Base-by-base conservation (phyloP, 768 basidiomycete species). In the Mycena kentingensis region DNA sequence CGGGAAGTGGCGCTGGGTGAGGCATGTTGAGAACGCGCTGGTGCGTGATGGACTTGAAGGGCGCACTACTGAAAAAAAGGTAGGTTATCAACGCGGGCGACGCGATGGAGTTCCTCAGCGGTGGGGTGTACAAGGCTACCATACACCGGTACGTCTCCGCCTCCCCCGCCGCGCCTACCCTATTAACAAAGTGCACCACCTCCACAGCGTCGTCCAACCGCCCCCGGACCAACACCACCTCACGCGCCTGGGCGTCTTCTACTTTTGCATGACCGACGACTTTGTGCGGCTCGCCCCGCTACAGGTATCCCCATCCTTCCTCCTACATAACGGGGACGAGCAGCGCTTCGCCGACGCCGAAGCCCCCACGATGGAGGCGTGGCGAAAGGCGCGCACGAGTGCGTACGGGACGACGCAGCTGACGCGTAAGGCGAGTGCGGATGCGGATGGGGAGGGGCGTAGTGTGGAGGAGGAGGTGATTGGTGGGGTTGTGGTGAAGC, bases 21-120 rank as follows among this genome's bases (percentile, higher is more conserved):
- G 70, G 49, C 82, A 85, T 53, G 71, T 83, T 8, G 78, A 81
- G 5, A 80, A 83, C 51, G 82, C 81, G 0, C 65, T 85, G 24
- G 82, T 83, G 52, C 38, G 71, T 41, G 0, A 12, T 21, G n/a
- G 25, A 6, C 25, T 21, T 21, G 31, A 35, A 34, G 12, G 44
- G 39, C 22, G 18, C 16, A 2, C 15, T 28, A 5, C 35, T 29
- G 22, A 46, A 7, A 15, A 22, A 22, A 8, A 18, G 18, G 16
- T 29, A 84, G 84, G 75, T 83, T 8, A 73, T 87, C 42, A 85
- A 85, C 46, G 73, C 79, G 0, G 84, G 83, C 5, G 84, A 85
- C 52, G 75, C 77, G 0, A 62, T 87, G 55, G 78, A 84, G 46
- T 81, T 84, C 60, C 71, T 85, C 19, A 81, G 80, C 1, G 82